Evolutionary conservation across 2,329 filamentous ascomycete species (phyloP).

Genomic region (Fusarium duplospermum): DNA sequence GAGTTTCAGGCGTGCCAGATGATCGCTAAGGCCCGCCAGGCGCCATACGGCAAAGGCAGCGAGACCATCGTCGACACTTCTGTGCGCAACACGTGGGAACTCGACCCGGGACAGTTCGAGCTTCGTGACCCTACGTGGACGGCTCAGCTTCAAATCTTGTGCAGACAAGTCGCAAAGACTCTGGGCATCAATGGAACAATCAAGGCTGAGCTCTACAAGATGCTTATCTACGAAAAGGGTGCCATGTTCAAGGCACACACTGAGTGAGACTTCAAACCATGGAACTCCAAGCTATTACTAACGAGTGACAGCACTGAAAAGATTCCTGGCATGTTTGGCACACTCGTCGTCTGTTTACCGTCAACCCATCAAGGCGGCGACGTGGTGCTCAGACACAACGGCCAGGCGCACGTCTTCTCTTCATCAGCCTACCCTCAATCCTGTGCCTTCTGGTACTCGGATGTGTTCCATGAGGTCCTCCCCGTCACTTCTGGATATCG

Average conservation of each 20-base stretch:
- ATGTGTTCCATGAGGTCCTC: conserved; percentile 63
- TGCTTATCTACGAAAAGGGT: conserved; percentile 62
- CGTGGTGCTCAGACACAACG: conserved; percentile 54
- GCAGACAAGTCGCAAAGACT: conserved; percentile 36
- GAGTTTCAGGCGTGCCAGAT: conserved; percentile 3
- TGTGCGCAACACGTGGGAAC: conserved; percentile 57
- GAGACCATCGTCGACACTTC: conserved; percentile 54
- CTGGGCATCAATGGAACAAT: conserved; percentile 49
- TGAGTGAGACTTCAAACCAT: not conserved
- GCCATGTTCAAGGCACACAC: conserved; percentile 58
- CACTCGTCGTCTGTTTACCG: conserved; percentile 60
- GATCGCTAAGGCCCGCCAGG: conserved; percentile 32
- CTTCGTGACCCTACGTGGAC: conserved; percentile 52
- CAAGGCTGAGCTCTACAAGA: conserved; percentile 56
- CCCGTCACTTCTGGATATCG: conserved; percentile 60
- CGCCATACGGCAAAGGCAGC: conserved; percentile 53
- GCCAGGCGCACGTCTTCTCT: conserved; percentile 46
- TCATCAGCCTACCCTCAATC: conserved; percentile 43
- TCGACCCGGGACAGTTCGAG: conserved; percentile 53
- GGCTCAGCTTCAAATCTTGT: conserved; percentile 37
- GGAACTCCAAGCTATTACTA: not conserved
- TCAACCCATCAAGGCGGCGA: conserved; percentile 61
- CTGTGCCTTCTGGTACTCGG: conserved; percentile 58
- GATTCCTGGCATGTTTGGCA: conserved; percentile 61
- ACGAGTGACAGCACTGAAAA: conserved; percentile 54